Conservation (phyloP, 345 rosid species). For the Corymbia maculata region DNA sequence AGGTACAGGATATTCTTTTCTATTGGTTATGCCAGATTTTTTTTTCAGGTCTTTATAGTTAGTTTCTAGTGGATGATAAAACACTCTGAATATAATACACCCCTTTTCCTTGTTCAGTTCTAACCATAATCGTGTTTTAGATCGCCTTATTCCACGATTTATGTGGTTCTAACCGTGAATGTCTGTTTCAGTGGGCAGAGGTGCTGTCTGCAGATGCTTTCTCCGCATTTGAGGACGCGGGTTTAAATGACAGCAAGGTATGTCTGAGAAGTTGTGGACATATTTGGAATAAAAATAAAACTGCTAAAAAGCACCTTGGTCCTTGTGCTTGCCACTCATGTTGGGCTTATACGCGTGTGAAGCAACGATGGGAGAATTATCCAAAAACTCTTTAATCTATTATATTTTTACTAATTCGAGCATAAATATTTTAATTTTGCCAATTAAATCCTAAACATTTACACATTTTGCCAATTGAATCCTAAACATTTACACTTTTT, state of each 20-base stretch:
- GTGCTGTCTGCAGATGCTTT: constrained; percentile 95
- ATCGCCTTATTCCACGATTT: not conserved
- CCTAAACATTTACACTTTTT: no score
- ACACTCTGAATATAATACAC: no score
- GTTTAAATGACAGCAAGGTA: constrained; percentile 70
- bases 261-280: not conserved
- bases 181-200: constrained; percentile 78
- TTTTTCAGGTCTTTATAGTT: not conserved
- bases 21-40: not conserved
- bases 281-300: not conserved
- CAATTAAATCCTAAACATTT: no score
- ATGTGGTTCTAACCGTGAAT: not conserved
- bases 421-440: no score
- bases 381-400: no score
- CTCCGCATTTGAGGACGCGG: constrained; percentile 94
- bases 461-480: no score
- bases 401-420: no score
- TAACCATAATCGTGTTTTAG: not conserved
- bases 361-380: not conserved
- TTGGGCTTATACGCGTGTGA: not conserved
- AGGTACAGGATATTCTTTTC: constrained; percentile 30
- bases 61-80: not conserved
- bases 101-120: not conserved
- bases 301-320: not conserved
- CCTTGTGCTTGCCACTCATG: not conserved